Conservation (phyloP, 345 rosid species). For the Luvunga scandens region DNA sequence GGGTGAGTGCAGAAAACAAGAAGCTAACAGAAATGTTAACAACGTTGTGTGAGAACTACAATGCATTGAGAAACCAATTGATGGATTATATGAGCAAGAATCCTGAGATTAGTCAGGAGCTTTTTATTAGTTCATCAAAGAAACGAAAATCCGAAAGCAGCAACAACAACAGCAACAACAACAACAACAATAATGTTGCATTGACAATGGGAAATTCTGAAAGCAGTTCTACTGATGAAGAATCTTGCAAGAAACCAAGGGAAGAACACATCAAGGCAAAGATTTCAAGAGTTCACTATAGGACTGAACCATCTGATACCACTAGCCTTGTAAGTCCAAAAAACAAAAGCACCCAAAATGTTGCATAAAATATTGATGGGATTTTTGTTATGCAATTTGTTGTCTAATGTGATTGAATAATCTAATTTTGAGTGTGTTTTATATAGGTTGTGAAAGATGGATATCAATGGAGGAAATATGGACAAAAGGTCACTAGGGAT, state of each 20-base stretch:
- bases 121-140: conserved; percentile 45
- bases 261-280: conserved; percentile 77
- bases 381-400: neutral
- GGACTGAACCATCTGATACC: conserved; percentile 67
- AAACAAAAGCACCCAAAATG: neutral
- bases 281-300: conserved; percentile 52
- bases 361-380: conserved; percentile 5
- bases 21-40: conserved; percentile 75
- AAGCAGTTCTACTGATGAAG: conserved; percentile 91
- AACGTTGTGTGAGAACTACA: conserved; percentile 75
- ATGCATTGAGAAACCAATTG: conserved; percentile 56
- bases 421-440: neutral
- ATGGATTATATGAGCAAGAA: conserved; percentile 53
- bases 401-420: neutral
- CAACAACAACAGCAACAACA: conserved; percentile 18
- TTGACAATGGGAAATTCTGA: conserved; percentile 53
- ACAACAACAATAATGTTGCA: conserved; percentile 15
- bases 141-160: conserved; percentile 68
- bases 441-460: conserved; percentile 94
- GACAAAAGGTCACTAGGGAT: conserved; percentile 98
- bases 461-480: conserved; percentile 98
- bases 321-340: conserved; percentile 62
- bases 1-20: conserved; percentile 84
- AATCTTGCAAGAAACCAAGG: conserved; percentile 67
- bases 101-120: conserved; percentile 36